Evolutionary conservation across 129 eudicot genomes (phyloP).

Genomic region (Scalesia atractyloides): DNA sequence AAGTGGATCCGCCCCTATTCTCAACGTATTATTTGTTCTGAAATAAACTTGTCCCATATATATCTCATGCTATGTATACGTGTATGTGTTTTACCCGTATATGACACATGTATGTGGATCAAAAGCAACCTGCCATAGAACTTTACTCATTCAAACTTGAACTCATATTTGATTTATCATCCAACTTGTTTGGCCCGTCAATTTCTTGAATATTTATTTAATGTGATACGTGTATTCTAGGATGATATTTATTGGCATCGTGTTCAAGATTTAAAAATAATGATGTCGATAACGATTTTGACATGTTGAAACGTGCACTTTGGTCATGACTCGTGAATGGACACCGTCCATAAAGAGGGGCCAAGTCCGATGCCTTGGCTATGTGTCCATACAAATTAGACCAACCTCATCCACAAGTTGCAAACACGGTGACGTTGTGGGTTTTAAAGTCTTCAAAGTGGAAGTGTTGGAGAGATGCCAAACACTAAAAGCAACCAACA

Average conservation of each 20-base stretch:
- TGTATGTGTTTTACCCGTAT: too few relatives aligned
- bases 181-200: neutral
- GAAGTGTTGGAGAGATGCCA: conserved; percentile 12
- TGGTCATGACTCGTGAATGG: neutral
- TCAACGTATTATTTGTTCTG: too few relatives aligned
- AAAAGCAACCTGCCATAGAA: too few relatives aligned
- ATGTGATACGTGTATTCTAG: neutral
- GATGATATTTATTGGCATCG: neutral
- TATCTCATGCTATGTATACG: too few relatives aligned
- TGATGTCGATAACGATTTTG: neutral
- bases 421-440: neutral
- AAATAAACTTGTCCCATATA: too few relatives aligned
- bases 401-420: conserved; percentile 22
- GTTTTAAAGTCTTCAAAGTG: conserved; percentile 18
- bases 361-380: conserved; percentile 4
- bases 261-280: neutral
- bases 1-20: too few relatives aligned
- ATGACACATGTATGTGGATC: too few relatives aligned
- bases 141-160: neutral
- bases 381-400: conserved; percentile 5
- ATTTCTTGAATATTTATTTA: neutral
- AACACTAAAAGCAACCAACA: neutral
- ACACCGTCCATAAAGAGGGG: conserved; percentile 11
- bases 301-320: neutral
- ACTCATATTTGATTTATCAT: neutral